Evolutionary conservation across 1,284 basidiomycete genomes (phyloP), one percentile per base, ranked within the genome.

Genomic region (Amylostereum areolatum): DNA sequence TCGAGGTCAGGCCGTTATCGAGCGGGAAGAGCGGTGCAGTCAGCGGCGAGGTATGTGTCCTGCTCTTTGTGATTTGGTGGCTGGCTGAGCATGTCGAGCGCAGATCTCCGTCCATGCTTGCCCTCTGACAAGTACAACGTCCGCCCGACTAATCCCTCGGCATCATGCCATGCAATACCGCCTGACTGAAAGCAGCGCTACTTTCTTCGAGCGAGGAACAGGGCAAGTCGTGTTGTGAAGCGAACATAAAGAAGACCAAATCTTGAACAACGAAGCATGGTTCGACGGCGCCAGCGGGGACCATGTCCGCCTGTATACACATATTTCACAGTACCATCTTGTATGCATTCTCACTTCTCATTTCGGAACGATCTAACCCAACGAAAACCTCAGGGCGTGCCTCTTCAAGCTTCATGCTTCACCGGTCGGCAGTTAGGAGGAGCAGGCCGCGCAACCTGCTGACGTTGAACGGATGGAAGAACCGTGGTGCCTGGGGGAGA

Each of bases 11-110:
- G 33, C 78, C 85, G 1, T 66, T 89, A 4, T 70, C 79, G 0
- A 89, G 82, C 54, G 87, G 86, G 10, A 71, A 79, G 40, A 89
- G 86, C 56, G 85, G 85, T 8, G 72, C 79, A 32, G 82, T 89
- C 31, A 87, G 80, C 51, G 87, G 87, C 18, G 83, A 88, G 72
- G 86, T 85, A 49, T 28, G 71, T 57, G 18, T 39, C 7, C 29
- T 47, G n/a, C n/a, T 11, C 18, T 47, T 27, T 28, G 42, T 32
- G 27, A 45, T 32, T 52, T 48, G 33, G 39, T 39, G 34, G 18
- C 41, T 25, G n/a, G 46, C 35, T 37, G 36, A 42, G 33, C 31
- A 33, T n/a, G 11, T 11, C 8, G 12, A 32, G 43, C 12, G 12
- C 27, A 89, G 85, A 65, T 88, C 18, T 75, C 81, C 12, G 59